Conservation (phyloP, 208 protist species). For the Acanthamoeba divionensis region DNA sequence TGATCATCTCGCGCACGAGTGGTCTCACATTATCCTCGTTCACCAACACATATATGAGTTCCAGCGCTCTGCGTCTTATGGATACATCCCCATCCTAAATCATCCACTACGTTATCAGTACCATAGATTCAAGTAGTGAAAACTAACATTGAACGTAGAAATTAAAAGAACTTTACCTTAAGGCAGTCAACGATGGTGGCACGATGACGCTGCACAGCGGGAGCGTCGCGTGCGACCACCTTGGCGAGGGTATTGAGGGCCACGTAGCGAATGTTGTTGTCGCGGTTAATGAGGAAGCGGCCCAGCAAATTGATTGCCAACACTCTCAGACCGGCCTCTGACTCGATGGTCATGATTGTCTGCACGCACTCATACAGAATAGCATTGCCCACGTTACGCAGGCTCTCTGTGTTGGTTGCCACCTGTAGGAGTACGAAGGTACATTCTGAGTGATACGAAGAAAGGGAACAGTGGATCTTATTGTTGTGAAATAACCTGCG, state of each 20-base stretch:
- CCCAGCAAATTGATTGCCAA: constrained; percentile 97
- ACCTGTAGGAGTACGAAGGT: constrained; percentile 69
- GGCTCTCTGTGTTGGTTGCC: constrained; percentile 95
- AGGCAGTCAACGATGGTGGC: constrained; percentile 94
- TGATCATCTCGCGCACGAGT: constrained; percentile 92
- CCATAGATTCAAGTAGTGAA: too few relatives aligned
- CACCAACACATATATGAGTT: constrained; percentile 95
- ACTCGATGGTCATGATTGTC: constrained; percentile 96
- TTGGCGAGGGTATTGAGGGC: constrained; percentile 88
- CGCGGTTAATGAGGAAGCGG: constrained; percentile 93
- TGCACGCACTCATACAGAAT: constrained; percentile 97
- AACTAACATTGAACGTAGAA: too few relatives aligned
- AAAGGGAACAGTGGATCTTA: not conserved
- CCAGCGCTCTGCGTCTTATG: constrained; percentile 92
- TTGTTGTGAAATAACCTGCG: constrained; percentile 74
- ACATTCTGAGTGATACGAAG: not conserved
- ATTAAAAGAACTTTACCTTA: too few relatives aligned
- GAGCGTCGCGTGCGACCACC: constrained; percentile 86
- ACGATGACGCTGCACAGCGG: constrained; percentile 91
- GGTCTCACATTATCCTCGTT: constrained; percentile 90
- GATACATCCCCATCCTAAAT: too few relatives aligned
- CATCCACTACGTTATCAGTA: too few relatives aligned
- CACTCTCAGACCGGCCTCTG: constrained; percentile 81
- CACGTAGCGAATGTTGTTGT: constrained; percentile 98
- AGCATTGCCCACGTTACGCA: constrained; percentile 94